These are phyloP conservation scores for Mychonastes homosphaera DNA, from an alignment of 139 green algal species.

Conservation along the genomic window DNA sequence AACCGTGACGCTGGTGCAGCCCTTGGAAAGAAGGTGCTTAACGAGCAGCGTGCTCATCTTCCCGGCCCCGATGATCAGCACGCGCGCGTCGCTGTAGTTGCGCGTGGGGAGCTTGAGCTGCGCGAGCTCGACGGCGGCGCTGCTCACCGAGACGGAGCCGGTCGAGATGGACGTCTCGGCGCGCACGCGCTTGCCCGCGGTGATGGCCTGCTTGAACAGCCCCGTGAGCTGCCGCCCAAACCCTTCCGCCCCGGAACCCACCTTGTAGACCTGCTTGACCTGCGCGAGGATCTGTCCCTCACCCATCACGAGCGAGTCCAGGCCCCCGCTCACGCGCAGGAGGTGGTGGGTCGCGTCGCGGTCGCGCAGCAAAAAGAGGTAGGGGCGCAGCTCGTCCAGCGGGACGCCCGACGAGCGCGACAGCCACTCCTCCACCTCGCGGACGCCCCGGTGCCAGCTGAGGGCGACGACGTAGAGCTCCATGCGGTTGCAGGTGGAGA, in stretches of 20 bases:
- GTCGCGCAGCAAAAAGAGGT: slow-evolving; percentile 95
- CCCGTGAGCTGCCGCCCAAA: slow-evolving; percentile 97
- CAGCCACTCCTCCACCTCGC: slow-evolving; percentile 98
- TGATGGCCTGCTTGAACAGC: slow-evolving; percentile 98
- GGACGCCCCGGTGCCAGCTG: slow-evolving; percentile 84
- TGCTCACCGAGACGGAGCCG: slow-evolving; percentile 88
- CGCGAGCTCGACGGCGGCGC: slow-evolving; percentile 91
- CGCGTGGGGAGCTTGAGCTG: slow-evolving; percentile 92
- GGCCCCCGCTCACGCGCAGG: slow-evolving; percentile 82
- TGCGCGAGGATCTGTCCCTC: slow-evolving; percentile 99
- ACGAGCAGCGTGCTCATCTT: slow-evolving; percentile 97
- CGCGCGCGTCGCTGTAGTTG: slow-evolving; percentile 60
- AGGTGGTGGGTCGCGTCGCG: slow-evolving; percentile 91
- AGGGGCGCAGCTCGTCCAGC: slow-evolving; percentile 82
- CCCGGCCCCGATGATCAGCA: slow-evolving; percentile 95
- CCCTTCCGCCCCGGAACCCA: slow-evolving; percentile 76
- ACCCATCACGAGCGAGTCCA: slow-evolving; percentile 97
- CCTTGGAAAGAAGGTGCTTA: slow-evolving; percentile 95
- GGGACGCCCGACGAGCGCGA: slow-evolving; percentile 74
- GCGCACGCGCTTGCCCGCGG: slow-evolving; percentile 91
- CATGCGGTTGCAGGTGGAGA: slow-evolving; percentile 99
- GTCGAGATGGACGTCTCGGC: slow-evolving; percentile 87
- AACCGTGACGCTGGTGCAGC: slow-evolving; percentile 78
- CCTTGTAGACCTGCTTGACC: slow-evolving; percentile 88
- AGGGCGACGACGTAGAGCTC: slow-evolving; percentile 96